Conservation (phyloP, 768 basidiomycete genomes). For the Pisolithus marmoratus region DNA sequence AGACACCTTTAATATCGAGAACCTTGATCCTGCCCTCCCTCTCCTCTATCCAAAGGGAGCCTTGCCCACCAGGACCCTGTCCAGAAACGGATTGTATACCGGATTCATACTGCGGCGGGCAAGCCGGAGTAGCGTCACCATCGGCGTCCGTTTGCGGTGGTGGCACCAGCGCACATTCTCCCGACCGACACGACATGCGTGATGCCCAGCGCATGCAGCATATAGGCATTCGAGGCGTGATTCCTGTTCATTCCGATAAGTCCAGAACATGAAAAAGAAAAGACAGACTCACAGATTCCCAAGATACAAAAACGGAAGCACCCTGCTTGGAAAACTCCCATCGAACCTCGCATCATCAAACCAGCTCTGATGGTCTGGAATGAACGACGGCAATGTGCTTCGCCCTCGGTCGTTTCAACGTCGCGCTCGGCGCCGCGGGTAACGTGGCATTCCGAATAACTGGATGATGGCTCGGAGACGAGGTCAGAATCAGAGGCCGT, state of each 20-base stretch:
- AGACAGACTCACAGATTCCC: slow-evolving; percentile 74
- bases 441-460: slow-evolving; percentile 5
- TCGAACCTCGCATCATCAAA: slow-evolving; percentile 92
- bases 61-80: slow-evolving; percentile 48
- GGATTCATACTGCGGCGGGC: not conserved
- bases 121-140: not conserved
- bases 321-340: slow-evolving; percentile 91
- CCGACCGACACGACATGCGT: slow-evolving; percentile 97
- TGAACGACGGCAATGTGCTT: slow-evolving; percentile 62
- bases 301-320: slow-evolving; percentile 89
- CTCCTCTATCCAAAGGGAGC: slow-evolving; percentile 85
- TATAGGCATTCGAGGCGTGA: slow-evolving; percentile 90
- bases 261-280: not conserved
- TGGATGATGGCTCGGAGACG: slow-evolving; percentile 14
- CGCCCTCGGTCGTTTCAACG: slow-evolving; percentile 53
- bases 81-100: slow-evolving; percentile 36
- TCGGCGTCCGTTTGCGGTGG: slow-evolving; percentile 46
- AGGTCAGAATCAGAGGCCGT: slow-evolving; percentile 18
- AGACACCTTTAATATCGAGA: slow-evolving; percentile 85
- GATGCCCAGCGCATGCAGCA: slow-evolving; percentile 93
- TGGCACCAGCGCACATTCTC: slow-evolving; percentile 85
- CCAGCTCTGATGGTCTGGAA: slow-evolving; percentile 82
- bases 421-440: not conserved
- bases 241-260: slow-evolving; percentile 45
- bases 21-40: slow-evolving; percentile 86